Percentiles rank a stretch among this genome's conserved stretches.
These are phyloP conservation scores for Colletotrichum limetticola DNA, from an alignment of 2,329 filamentous ascomycete genomes.

Conservation along the genomic window DNA sequence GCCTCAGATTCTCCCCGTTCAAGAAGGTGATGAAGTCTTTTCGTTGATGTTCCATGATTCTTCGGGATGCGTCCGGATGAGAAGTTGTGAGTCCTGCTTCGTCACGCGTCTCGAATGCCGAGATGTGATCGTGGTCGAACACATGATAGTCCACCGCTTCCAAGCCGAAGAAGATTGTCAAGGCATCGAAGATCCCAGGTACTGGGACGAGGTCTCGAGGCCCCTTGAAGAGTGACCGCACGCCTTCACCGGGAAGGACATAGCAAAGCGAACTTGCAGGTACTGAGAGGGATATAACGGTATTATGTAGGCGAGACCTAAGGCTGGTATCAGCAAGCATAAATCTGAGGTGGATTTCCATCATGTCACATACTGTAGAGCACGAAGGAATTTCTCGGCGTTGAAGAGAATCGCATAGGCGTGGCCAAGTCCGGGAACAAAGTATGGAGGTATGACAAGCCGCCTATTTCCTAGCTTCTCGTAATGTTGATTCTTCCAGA, in stretches of 20 bases:
- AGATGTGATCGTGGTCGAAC: constrained; percentile 22
- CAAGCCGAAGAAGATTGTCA: constrained; percentile 25
- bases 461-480: not conserved
- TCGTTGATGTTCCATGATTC: constrained; percentile 30
- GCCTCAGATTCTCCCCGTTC: constrained; percentile 10
- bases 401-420: constrained; percentile 1
- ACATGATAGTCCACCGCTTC: not conserved
- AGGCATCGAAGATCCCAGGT: constrained; percentile 14
- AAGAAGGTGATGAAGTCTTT: constrained; percentile 18
- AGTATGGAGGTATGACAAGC: not conserved
- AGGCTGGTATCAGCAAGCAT: accelerated
- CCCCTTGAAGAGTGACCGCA: constrained; percentile 5
- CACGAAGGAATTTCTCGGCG: constrained; percentile 3
- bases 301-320: not conserved
- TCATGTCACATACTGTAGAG: not conserved
- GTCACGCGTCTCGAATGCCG: not conserved
- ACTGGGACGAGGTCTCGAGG: constrained; percentile 3
- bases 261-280: constrained; percentile 4
- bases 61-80: constrained; percentile 10
- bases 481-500: not conserved
- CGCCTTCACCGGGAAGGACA: constrained; percentile 22
- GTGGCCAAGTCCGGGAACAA: not conserved
- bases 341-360: not conserved
- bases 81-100: not conserved
- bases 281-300: not conserved